A percentile compares a stretch with the other conserved stretches of the same genome.
These are phyloP conservation scores for Raffaelea arxii DNA, from an alignment of 2,329 filamentous ascomycete species.

Conservation along the genomic window DNA sequence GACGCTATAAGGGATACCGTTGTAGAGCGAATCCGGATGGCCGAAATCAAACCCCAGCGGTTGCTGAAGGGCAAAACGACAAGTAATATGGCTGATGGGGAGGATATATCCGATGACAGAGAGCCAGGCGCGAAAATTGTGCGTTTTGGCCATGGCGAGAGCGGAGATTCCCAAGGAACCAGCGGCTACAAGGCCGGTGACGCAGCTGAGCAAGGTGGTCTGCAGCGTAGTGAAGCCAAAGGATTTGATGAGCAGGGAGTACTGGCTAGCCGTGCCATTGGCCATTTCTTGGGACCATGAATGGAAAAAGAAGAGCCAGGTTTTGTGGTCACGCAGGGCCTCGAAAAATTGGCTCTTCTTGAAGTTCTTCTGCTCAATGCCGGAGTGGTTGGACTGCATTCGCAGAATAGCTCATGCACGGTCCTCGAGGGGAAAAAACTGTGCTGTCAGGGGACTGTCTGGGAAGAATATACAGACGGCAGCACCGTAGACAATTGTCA, in stretches of 20 bases:
- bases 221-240: conserved; percentile 11
- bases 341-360: conserved; percentile 12
- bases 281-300: conserved; percentile 12
- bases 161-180: conserved; percentile 2
- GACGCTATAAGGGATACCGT: conserved; percentile 8
- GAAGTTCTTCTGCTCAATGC: conserved; percentile 16
- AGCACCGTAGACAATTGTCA: conserved; percentile 20
- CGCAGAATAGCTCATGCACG: conserved; percentile 20
- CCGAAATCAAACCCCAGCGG: conserved; percentile 3
- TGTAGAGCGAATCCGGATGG: conserved; percentile 8
- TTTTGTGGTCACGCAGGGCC: conserved; percentile 12
- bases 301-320: conserved; percentile 15
- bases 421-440: conserved; percentile 20
- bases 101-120: conserved; percentile 4
- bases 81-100: conserved; percentile 5
- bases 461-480: conserved; percentile 21
- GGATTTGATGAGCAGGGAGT: conserved; percentile 11
- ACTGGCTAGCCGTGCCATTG: conserved; percentile 13
- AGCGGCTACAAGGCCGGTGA: conserved; percentile 9
- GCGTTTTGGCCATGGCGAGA: conserved; percentile 3
- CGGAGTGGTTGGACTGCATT: conserved; percentile 26
- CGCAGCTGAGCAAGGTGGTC: conserved; percentile 10
- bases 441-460: conserved; percentile 25
- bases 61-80: conserved; percentile 6
- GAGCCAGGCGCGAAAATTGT: conserved; percentile 7